phyloP scores from a whole-genome alignment of 805 yeast species.

The Kuraishia molischiana region DNA sequence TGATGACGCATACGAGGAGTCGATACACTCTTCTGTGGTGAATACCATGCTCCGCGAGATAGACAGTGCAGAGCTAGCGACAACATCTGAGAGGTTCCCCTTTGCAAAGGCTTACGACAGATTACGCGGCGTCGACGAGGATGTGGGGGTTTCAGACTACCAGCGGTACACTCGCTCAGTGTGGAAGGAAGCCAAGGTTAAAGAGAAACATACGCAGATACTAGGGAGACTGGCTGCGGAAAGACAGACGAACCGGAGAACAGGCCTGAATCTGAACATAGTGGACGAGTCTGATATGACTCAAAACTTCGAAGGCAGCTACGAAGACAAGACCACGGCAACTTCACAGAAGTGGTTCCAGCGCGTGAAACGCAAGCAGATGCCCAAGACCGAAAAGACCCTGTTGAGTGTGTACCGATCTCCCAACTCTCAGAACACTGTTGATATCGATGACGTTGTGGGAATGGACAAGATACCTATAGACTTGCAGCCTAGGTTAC shows the following conservation, averaged over 20 bases:
- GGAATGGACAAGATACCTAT: conserved; percentile 2
- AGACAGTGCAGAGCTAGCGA: neutral
- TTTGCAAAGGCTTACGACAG: conserved; percentile 16
- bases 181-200: conserved; percentile 14
- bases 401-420: neutral
- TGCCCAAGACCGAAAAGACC: neutral
- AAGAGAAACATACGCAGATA: conserved; percentile 2
- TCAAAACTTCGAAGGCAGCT: neutral
- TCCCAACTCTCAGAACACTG: neutral
- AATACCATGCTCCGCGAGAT: conserved; percentile 1
- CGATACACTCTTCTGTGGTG: conserved; percentile 2
- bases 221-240: conserved; percentile 8
- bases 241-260: conserved; percentile 1
- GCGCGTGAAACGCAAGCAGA: neutral
- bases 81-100: conserved; percentile 6
- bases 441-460: conserved; percentile 1
- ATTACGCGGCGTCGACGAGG: conserved; percentile 3
- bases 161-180: conserved; percentile 16
- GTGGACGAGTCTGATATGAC: neutral
- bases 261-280: neutral
- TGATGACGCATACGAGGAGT: neutral
- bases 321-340: neutral
- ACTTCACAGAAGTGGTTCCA: conserved; percentile 1
- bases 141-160: conserved; percentile 15
- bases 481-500: neutral